Conservation (phyloP, 176 grass and related monocot genomes). For the Typha latifolia region DNA sequence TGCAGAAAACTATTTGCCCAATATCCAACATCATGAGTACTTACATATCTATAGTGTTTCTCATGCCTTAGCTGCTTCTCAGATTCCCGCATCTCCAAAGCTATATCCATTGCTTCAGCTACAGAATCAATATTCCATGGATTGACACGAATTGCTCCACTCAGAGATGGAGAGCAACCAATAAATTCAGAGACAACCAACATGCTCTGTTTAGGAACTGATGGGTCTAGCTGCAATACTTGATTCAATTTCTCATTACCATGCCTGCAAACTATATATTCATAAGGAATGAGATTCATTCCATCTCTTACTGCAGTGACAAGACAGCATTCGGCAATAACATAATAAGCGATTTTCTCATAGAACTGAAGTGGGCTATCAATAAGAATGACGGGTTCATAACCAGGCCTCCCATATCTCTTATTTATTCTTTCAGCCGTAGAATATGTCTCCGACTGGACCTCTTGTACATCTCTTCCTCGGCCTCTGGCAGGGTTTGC, state of each 20-base stretch:
- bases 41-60: conserved; percentile 46
- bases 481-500: conserved; percentile 41
- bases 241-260: conserved; percentile 27
- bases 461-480: conserved; percentile 42
- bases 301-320: conserved; percentile 55
- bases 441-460: conserved; percentile 29
- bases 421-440: conserved; percentile 36
- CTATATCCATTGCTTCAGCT: conserved; percentile 37
- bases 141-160: conserved; percentile 45
- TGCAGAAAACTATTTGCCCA: conserved; percentile 48
- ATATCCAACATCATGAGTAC: conserved; percentile 45
- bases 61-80: conserved; percentile 45
- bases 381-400: conserved; percentile 36
- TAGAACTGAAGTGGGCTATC: conserved; percentile 41
- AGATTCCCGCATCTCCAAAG: conserved; percentile 20
- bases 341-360: conserved; percentile 47
- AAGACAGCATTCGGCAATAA: conserved; percentile 42
- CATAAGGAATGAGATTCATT: conserved; percentile 56
- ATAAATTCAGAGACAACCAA: conserved; percentile 50
- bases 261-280: conserved; percentile 44
- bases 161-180: conserved; percentile 54
- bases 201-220: conserved; percentile 31
- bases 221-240: conserved; percentile 17
- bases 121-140: conserved; percentile 57
- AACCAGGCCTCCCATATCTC: conserved; percentile 27